Evolutionary conservation across 106 monocot genomes (phyloP), one percentile per base, ranked within the genome.

Genomic region (Dendrobium nobile): DNA sequence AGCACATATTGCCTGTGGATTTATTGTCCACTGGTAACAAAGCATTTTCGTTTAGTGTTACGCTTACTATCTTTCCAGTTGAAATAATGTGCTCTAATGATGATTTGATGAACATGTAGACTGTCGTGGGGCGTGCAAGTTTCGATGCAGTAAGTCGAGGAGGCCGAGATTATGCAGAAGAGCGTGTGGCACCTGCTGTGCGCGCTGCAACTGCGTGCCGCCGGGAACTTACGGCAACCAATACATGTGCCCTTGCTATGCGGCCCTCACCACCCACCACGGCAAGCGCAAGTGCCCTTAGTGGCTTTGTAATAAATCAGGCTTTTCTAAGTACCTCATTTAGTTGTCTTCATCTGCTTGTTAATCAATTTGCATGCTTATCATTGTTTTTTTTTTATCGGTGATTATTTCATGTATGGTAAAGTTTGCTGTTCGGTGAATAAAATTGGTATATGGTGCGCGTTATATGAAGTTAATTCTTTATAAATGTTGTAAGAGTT

Each of bases 141-240:
- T 37, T 42, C 81, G 90, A 48, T 91, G 91, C 82, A 77, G 82
- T 54, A 9, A 47, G 55, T 82, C 91, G 7, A 84, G 82, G 51
- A 86, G 86, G 82, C 86, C 83, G 0, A 86, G 86, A 58, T 77
- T 86, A 9, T 88, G 88, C 84, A 75, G 82, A 67, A 86, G 86
- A 78, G 84, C 86, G 0, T 91, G 91, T 41, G 75, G 85, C 54
- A 84, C 80, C 0, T 91, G 91, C 67, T 91, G 91, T 72, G 28
- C 54, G 20, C 58, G 86, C 54, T 91, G 91, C 84, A 82, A 73
- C 74, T 91, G 91, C 44, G 91, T 91, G 41, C 88, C 88, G n/a
- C 75, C 86, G 17, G 91, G 88, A 24, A 91, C 91, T 44, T 75
- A 45, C 18, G 91, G 88, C 56, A 88, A 88, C 75, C 80, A 86